Percentiles rank a stretch among this genome's conserved stretches.
Evolutionary conservation across 1,284 basidiomycete species (phyloP).

Genomic region (Mrakiaceae sp.): DNA sequence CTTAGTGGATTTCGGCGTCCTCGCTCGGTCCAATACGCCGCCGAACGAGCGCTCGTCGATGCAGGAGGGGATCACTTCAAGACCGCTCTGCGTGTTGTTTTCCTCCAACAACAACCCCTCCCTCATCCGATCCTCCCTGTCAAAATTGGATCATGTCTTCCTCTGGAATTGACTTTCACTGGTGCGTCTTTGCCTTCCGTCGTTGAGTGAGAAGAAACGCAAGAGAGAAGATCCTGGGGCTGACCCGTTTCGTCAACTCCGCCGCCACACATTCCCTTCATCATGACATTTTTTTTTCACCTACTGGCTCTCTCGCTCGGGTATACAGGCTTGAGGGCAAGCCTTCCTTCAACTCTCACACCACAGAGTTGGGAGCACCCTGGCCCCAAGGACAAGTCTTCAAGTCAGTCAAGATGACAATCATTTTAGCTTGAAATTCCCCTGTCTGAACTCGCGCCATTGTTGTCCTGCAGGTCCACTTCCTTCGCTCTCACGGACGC

Average conservation of each 20-base stretch:
- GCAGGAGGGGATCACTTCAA: no score
- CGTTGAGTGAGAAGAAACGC: neutral
- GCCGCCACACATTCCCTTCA: neutral
- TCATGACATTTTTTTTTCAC: neutral
- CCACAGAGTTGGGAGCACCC: conserved; percentile 7
- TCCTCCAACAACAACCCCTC: no score
- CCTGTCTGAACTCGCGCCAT: neutral
- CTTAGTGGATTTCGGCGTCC: no score
- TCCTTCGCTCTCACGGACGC: conserved; percentile 3
- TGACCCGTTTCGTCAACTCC: neutral
- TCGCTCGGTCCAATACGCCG: no score
- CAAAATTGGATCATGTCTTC: neutral
- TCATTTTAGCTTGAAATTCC: no score
- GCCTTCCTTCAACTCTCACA: conserved; percentile 5
- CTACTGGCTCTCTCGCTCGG: neutral
- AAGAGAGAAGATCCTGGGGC: neutral
- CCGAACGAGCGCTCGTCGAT: no score
- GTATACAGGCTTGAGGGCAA: neutral
- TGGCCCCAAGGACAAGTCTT: conserved; percentile 5
- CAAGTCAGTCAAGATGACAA: neutral
- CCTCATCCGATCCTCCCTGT: neutral
- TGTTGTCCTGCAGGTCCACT: neutral
- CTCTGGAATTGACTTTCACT: no score
- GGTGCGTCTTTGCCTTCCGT: neutral
- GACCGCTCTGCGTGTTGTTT: no score